Evolutionary conservation across 2,329 filamentous ascomycete species (phyloP).

Genomic region (Pyrenophora graminea): DNA sequence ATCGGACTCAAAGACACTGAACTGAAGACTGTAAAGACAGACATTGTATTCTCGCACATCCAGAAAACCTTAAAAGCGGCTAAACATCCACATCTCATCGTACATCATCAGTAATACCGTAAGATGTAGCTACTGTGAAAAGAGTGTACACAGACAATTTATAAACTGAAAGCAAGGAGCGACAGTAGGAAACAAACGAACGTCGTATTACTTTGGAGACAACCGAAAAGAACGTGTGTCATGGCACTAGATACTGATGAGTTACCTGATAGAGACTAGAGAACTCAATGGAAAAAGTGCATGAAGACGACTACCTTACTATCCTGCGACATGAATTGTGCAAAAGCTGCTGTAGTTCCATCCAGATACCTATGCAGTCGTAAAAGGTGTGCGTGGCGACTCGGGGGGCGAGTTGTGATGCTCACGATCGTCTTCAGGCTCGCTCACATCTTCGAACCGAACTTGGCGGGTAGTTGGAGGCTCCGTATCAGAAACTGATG

Average conservation of each 20-base stretch:
- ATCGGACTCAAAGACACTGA: too few relatives aligned
- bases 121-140: background rate
- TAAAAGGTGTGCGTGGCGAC: background rate
- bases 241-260: background rate
- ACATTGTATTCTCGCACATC: too few relatives aligned
- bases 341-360: background rate
- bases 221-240: background rate
- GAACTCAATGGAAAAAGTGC: too few relatives aligned
- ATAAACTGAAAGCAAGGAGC: background rate
- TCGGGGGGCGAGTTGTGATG: background rate
- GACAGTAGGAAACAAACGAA: background rate
- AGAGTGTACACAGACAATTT: background rate
- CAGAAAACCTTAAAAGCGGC: too few relatives aligned
- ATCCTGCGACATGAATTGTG: background rate
- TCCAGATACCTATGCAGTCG: background rate
- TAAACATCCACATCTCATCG: too few relatives aligned
- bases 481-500: constrained; percentile 4
- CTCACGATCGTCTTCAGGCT: background rate
- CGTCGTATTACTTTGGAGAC: background rate
- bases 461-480: constrained; percentile 1
- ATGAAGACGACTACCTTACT: too few relatives aligned
- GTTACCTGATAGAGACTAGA: too few relatives aligned
- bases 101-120: too few relatives aligned
- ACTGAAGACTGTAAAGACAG: too few relatives aligned
- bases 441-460: background rate